These are phyloP conservation scores for Aspergillus ibericus DNA, from an alignment of 2,329 filamentous ascomycete genomes.

Conservation along the genomic window DNA sequence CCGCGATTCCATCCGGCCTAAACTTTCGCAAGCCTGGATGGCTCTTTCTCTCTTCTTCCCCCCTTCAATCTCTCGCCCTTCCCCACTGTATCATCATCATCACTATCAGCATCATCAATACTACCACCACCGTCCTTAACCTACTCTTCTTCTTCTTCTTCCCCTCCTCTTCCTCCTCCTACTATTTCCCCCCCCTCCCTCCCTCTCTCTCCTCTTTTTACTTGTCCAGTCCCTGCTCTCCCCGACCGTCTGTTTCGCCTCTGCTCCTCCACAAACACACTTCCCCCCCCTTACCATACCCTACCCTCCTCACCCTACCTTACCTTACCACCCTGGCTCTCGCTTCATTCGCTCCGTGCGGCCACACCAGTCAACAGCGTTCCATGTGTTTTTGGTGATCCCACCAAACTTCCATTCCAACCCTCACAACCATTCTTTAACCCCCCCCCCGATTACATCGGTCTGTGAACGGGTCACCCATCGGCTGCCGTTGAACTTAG, in stretches of 20 bases:
- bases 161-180: conserved; percentile 9
- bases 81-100: conserved; percentile 22
- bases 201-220: conserved; percentile 1
- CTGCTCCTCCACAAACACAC: neutral
- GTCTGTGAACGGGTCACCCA: neutral
- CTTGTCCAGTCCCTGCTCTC: neutral
- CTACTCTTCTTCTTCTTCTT: conserved; percentile 13
- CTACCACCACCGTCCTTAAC: conserved; percentile 12
- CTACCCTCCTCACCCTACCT: neutral
- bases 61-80: conserved; percentile 19
- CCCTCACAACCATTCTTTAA: neutral
- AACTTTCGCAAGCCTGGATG: conserved; percentile 13
- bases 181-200: conserved; percentile 15
- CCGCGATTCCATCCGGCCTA: conserved; percentile 15
- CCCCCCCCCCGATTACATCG: neutral
- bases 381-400: neutral
- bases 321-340: neutral
- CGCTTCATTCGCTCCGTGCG: neutral
- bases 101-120: conserved; percentile 11
- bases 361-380: neutral
- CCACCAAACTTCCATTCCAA: neutral
- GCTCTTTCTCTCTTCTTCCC: conserved; percentile 15
- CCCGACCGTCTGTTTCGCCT: neutral
- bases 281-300: neutral
- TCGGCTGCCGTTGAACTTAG: neutral